Conservation (phyloP, 2,329 filamentous ascomycete species). For the Aureobasidium sp. region DNA sequence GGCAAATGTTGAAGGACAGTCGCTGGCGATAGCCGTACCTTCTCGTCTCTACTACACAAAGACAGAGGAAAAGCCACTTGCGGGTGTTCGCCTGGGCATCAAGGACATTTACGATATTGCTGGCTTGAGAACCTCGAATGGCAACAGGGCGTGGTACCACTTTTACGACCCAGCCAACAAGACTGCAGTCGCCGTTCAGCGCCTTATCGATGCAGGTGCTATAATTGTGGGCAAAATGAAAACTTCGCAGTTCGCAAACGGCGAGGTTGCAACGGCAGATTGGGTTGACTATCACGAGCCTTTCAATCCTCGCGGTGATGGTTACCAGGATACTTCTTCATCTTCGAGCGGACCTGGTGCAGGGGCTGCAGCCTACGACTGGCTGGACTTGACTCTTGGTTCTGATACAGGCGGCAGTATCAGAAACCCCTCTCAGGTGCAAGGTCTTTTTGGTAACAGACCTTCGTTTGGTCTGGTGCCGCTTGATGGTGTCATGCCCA, state of each 20-base stretch:
- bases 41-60: slow-evolving; percentile 54
- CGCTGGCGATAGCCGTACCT: slow-evolving; percentile 47
- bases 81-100: slow-evolving; percentile 54
- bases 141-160: slow-evolving; percentile 52
- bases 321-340: slow-evolving; percentile 40
- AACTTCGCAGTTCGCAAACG: slow-evolving; percentile 41
- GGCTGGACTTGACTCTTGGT: slow-evolving; percentile 46
- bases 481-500: slow-evolving; percentile 44
- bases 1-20: slow-evolving; percentile 37
- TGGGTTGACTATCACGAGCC: slow-evolving; percentile 41
- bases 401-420: slow-evolving; percentile 47
- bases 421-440: slow-evolving; percentile 41
- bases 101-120: slow-evolving; percentile 58
- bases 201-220: slow-evolving; percentile 54
- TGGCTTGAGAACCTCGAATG: slow-evolving; percentile 50
- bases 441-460: slow-evolving; percentile 46
- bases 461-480: slow-evolving; percentile 42
- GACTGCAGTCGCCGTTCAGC: slow-evolving; percentile 47
- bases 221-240: slow-evolving; percentile 43
- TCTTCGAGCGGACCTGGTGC: slow-evolving; percentile 44
- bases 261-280: slow-evolving; percentile 44
- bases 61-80: slow-evolving; percentile 49
- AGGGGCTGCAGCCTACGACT: slow-evolving; percentile 39
- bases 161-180: slow-evolving; percentile 42
- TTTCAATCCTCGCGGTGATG: slow-evolving; percentile 40